Conservation (phyloP, 495 filamentous ascomycete genomes). For the Talaromyces ruber region DNA sequence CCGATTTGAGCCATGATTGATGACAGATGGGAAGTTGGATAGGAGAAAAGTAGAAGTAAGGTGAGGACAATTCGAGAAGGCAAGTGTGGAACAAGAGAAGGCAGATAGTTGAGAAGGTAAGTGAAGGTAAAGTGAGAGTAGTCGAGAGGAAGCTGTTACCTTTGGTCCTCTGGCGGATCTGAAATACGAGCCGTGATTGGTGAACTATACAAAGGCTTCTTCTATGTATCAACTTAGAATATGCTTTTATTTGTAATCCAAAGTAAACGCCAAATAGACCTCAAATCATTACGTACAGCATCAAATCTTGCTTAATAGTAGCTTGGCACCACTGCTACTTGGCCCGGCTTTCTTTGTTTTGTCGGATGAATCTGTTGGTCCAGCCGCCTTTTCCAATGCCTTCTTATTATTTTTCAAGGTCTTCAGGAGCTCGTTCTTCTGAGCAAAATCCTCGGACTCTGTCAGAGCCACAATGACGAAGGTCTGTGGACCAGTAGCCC, state of each 20-base stretch:
- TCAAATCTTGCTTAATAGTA: slow-evolving; percentile 35
- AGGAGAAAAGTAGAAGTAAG: no score
- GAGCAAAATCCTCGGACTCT: slow-evolving; percentile 69
- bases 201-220: background rate
- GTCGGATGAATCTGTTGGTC: slow-evolving; percentile 17
- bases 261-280: background rate
- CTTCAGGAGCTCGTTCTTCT: slow-evolving; percentile 55
- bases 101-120: no score
- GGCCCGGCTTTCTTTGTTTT: slow-evolving; percentile 30
- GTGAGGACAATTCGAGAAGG: no score
- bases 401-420: slow-evolving; percentile 50
- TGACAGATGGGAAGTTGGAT: no score
- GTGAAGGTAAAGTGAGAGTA: no score
- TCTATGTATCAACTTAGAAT: background rate
- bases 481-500: slow-evolving; percentile 75
- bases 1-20: no score
- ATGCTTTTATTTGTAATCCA: background rate
- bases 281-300: slow-evolving; percentile 2
- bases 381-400: slow-evolving; percentile 39
- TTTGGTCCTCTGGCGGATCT: no score
- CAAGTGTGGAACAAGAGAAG: no score
- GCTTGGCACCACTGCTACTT: slow-evolving; percentile 32
- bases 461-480: slow-evolving; percentile 75
- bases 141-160: no score
- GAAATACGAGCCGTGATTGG: no score